Base-by-base conservation (phyloP, 805 yeast genomes). In the Wickerhamiella azyma region DNA sequence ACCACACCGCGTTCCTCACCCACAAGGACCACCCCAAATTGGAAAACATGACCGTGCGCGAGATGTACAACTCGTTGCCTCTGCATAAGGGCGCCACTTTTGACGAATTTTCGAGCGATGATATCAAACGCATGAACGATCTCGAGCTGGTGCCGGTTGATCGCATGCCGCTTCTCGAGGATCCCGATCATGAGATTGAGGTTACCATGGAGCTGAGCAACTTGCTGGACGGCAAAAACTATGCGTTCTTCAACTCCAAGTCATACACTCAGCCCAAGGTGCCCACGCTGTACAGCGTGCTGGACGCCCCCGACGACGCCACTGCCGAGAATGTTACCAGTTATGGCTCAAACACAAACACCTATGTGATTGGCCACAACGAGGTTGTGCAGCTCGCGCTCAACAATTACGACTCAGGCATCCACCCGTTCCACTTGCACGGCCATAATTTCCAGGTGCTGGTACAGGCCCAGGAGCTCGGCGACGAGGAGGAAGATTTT, bases 371-470 rank as follows among this genome's bases (percentile, higher is more conserved):
- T 49, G 74, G 76, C 52, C 70, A 77, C 55, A 72, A 71, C 56
- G 83, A 72, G 56, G 67, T 82, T 47, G 74, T 89, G 26, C 94
- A 89, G 60, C 74, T 89, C 54, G 82, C 84, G 4, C 59, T 89
- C 40, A 89, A 89, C 70, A 88, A 86, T 65, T 66, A 66, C 49
- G 98, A 89, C 63, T 75, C 94, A 4, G 96, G 97, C 60, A 80
- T 72, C 55, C 98, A 89, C 68, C 97, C 98, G 26, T 89, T 89
- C 92, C 98, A 89, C 67, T 68, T 89, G 60, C 98, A 89, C 67
- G 98, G 98, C 46, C 92, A 82, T 63, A 75, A 64, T 40, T 89
- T 88, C 83, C 96, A 89, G 67, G 71, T 81, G 8, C 62, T 85
- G 49, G 78, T 75, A 51, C 74, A 96, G 64, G 58, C 48, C 10